A percentile compares a stretch with the other conserved stretches of the same genome.
These are phyloP conservation scores for Alternaria brassicicola DNA, from an alignment of 2,329 filamentous ascomycete species.

Conservation along the genomic window DNA sequence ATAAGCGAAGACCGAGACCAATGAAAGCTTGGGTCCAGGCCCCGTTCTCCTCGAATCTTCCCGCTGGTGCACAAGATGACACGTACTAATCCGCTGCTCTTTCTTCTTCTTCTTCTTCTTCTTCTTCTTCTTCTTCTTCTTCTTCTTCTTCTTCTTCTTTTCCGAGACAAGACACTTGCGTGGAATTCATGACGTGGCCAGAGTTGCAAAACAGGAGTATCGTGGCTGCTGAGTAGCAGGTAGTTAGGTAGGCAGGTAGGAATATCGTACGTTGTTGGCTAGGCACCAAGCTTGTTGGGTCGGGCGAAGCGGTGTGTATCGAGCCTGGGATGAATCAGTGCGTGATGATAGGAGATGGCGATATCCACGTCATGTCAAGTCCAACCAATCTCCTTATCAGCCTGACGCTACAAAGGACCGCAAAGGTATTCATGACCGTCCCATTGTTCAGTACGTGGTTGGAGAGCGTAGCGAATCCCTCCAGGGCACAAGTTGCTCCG, in stretches of 20 bases:
- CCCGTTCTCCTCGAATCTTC: background rate
- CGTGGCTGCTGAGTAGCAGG: constrained; percentile 1
- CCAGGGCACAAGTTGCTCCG: background rate
- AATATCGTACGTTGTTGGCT: background rate
- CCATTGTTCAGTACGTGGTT: too few relatives aligned
- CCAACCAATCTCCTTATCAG: too few relatives aligned
- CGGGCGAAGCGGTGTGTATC: background rate
- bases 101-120: too few relatives aligned
- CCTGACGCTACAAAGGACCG: too few relatives aligned
- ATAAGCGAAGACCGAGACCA: background rate
- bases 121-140: too few relatives aligned
- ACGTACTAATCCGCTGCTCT: background rate
- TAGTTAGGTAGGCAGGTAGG: background rate
- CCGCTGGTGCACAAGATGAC: background rate
- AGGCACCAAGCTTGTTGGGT: background rate
- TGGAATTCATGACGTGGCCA: background rate
- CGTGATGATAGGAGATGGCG: background rate
- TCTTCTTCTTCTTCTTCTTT: too few relatives aligned
- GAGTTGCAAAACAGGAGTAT: background rate
- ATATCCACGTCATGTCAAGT: background rate
- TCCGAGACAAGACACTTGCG: background rate
- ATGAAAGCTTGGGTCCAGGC: background rate
- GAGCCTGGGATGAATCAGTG: background rate
- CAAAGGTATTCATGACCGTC: too few relatives aligned
- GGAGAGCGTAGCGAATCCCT: background rate